A percentile compares a stretch with the other conserved stretches of the same genome.
phyloP scores from a whole-genome alignment of 2,329 filamentous ascomycete genomes.

The Trichoderma asperellum region DNA sequence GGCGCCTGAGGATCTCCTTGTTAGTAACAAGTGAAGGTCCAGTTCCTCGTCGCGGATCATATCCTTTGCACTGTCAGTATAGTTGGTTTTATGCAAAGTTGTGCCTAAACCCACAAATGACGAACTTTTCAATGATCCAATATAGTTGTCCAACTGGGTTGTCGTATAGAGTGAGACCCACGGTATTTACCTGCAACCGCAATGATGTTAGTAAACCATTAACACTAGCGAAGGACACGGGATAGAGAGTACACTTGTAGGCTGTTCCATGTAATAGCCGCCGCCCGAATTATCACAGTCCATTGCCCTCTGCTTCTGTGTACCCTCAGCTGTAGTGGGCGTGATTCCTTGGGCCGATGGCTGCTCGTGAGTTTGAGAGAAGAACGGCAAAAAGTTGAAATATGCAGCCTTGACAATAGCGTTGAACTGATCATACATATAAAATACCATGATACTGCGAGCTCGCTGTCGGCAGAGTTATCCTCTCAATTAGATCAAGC shows the following conservation, averaged over 20 bases:
- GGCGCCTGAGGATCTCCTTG: slow-evolving; percentile 33
- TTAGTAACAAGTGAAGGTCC: slow-evolving; percentile 30
- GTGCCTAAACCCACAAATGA: slow-evolving; percentile 29
- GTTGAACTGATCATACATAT: slow-evolving; percentile 31
- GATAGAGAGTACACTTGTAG: neutral
- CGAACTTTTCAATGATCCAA: slow-evolving; percentile 48
- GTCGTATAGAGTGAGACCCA: slow-evolving; percentile 48
- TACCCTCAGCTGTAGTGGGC: slow-evolving; percentile 21
- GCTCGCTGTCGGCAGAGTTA: slow-evolving; percentile 18
- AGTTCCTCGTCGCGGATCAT: slow-evolving; percentile 2
- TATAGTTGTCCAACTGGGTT: slow-evolving; percentile 49
- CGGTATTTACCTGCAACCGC: slow-evolving; percentile 44
- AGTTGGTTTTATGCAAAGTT: accelerated
- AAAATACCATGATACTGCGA: slow-evolving; percentile 26
- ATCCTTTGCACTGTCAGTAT: neutral
- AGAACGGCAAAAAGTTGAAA: slow-evolving; percentile 31
- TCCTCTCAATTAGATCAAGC: slow-evolving; percentile 33
- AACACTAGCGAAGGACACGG: too few species aligned
- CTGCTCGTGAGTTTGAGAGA: slow-evolving; percentile 23
- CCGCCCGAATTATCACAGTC: slow-evolving; percentile 22
- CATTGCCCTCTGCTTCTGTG: slow-evolving; percentile 17
- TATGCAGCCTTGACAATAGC: slow-evolving; percentile 28
- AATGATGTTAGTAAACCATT: neutral
- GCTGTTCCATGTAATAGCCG: slow-evolving; percentile 30
- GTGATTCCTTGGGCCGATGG: slow-evolving; percentile 24